Evolutionary conservation across 2,329 filamentous ascomycete species (phyloP).

Genomic region (Cladosporium sp.): DNA sequence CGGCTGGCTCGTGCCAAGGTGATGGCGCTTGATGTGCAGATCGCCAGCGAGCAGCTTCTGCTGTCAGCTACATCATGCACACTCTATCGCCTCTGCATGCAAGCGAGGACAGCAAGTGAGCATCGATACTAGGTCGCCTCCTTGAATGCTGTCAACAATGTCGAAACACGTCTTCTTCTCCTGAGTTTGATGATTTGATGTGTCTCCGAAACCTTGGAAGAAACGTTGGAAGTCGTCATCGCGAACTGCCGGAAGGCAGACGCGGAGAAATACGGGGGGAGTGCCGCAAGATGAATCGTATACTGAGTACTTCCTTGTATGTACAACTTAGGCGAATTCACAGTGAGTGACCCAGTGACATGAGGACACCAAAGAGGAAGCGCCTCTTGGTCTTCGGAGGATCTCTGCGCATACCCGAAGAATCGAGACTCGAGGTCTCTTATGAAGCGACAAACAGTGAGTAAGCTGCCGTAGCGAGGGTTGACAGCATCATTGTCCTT

Average conservation of each 20-base stretch:
- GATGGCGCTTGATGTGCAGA: not conserved
- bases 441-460: not conserved
- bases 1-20: not conserved
- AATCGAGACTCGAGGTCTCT: not conserved
- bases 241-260: not conserved
- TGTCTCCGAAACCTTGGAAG: not conserved
- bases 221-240: not conserved
- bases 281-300: not conserved
- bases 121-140: not conserved
- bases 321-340: not conserved
- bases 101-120: not conserved
- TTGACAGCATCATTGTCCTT: not conserved
- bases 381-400: not conserved
- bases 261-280: not conserved
- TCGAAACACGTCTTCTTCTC: not conserved
- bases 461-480: not conserved
- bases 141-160: not conserved
- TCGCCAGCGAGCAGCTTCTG: not conserved
- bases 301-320: not conserved
- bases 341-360: not conserved
- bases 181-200: not conserved
- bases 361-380: too few species aligned
- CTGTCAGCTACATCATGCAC: not conserved
- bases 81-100: not conserved
- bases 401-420: not conserved